Evolutionary conservation across 1,139 yeast genomes (phyloP), one percentile per base, ranked within the genome.

Genomic region (Pichia sp.): DNA sequence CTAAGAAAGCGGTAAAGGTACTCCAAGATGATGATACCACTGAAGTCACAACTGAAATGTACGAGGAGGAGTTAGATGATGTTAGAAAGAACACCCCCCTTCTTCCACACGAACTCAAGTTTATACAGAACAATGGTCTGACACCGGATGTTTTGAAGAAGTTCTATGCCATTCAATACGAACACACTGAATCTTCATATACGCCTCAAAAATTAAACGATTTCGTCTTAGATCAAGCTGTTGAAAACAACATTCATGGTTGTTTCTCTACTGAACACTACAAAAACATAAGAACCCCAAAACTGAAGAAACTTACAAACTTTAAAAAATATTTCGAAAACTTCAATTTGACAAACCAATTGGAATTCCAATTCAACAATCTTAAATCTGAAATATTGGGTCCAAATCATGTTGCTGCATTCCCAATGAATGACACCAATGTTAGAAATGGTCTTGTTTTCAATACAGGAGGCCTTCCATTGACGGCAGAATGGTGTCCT

Each of bases 381-480:
- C 31, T 32, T 7, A 27, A 45, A 31, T 9, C 20, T 10, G 27
- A 31, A 17, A 20, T 4, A 7, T 28, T 50, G 11, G 35, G 40
- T n/a, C 32, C 47, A 8, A 42, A 38, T 17, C 40, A 44, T 35
- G 33, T 44, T 4, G 18, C 38, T 11, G 14, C 38, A 6, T 58
- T 48, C n/a, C 63, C 65, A 1, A 36, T 42, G 7, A 51, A 52
- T 28, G 44, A 51, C 20, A 15, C 33, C 7, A 45, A 32, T 11
- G 54, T 65, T 5, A 63, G 85, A 51, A 62, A 62, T 20, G 84
- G 80, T 0, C 59, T 68, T n/a, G 67, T 76, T 0, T 50, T 76
- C 14, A 77, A 79, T 53, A 66, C 76, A 0, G 88, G 88, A 1
- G 84, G 84, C 0, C 60, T 75, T 6, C 69, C 84, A 0, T 70